Percentiles rank a stretch among this genome's conserved stretches.
These are phyloP conservation scores for Vitis rotundifolia DNA, from an alignment of 164 flowering plant genomes.

Conservation along the genomic window DNA sequence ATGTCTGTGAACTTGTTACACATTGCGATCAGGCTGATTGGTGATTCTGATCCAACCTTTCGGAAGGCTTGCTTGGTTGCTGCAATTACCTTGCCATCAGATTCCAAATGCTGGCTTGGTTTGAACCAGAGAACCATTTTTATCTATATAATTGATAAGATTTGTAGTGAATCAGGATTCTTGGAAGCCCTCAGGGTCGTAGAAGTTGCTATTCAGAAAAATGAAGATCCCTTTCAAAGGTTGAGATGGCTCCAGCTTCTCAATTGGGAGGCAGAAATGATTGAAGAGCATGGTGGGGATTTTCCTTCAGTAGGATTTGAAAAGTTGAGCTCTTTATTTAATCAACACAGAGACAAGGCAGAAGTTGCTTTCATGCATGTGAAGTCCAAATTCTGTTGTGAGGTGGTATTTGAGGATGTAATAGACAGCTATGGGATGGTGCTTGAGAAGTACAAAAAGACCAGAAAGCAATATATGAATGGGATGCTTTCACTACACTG, in stretches of 20 bases:
- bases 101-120: conserved; percentile 20
- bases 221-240: conserved; percentile 48
- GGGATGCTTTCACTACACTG: conserved; percentile 76
- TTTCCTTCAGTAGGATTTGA: conserved; percentile 17
- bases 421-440: conserved; percentile 30
- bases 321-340: conserved; percentile 16
- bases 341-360: conserved; percentile 22
- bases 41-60: conserved; percentile 43
- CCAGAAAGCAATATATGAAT: conserved; percentile 59
- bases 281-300: conserved; percentile 13
- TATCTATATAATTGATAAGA: conserved; percentile 34
- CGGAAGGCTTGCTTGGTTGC: conserved; percentile 74
- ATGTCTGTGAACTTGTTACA: conserved; percentile 52
- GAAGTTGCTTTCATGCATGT: conserved; percentile 42
- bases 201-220: conserved; percentile 31
- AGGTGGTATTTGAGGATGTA: conserved; percentile 40
- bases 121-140: conserved; percentile 41
- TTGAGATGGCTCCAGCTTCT: conserved; percentile 60
- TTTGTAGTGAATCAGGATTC: conserved; percentile 36
- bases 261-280: conserved; percentile 17
- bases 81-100: conserved; percentile 32
- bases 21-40: conserved; percentile 48
- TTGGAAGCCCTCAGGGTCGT: conserved; percentile 31
- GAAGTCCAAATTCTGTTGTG: conserved; percentile 51
- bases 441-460: conserved; percentile 52